phyloP scores from a whole-genome alignment of 805 yeast genomes.

The Ogataea corticis region DNA sequence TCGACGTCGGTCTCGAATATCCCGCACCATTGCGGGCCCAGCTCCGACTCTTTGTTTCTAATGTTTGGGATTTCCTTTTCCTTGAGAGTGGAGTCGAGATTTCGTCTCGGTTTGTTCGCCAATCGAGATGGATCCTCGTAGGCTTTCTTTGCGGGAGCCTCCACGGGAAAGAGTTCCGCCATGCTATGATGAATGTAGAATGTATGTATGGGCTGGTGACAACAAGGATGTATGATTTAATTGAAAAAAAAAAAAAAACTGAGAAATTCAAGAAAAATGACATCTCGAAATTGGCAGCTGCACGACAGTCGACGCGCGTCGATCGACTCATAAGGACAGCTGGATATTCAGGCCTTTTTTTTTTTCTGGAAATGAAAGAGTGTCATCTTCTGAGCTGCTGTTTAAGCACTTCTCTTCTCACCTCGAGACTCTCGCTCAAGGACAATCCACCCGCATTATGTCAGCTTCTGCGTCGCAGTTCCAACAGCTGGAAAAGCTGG shows the following conservation, averaged over 20 bases:
- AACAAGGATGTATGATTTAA: too few species aligned
- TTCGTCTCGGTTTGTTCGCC: slow-evolving; percentile 12
- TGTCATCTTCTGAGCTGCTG: background rate
- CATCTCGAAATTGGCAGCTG: background rate
- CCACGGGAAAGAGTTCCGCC: background rate
- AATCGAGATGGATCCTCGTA: slow-evolving; percentile 3
- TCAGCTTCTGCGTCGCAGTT: slow-evolving; percentile 42
- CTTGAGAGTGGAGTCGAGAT: slow-evolving; percentile 25
- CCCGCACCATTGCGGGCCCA: slow-evolving; percentile 67
- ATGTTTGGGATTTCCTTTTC: slow-evolving; percentile 40
- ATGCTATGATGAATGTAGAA: too few species aligned
- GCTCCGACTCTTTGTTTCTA: slow-evolving; percentile 38
- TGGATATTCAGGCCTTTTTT: slow-evolving; percentile 2
- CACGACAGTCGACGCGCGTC: slow-evolving; percentile 6
- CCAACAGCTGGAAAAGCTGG: slow-evolving; percentile 72
- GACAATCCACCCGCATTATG: slow-evolving; percentile 16
- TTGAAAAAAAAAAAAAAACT: background rate
- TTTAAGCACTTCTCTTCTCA: too few species aligned
- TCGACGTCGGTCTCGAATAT: slow-evolving; percentile 50
- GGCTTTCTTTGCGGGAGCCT: background rate
- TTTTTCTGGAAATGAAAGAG: slow-evolving; percentile 3
- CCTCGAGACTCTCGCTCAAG: background rate
- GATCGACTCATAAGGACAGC: slow-evolving; percentile 2
- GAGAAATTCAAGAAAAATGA: background rate
- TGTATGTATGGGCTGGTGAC: too few species aligned